Conservation (phyloP, 805 yeast species). For the Cyberlindnera samutprakarnensis region DNA sequence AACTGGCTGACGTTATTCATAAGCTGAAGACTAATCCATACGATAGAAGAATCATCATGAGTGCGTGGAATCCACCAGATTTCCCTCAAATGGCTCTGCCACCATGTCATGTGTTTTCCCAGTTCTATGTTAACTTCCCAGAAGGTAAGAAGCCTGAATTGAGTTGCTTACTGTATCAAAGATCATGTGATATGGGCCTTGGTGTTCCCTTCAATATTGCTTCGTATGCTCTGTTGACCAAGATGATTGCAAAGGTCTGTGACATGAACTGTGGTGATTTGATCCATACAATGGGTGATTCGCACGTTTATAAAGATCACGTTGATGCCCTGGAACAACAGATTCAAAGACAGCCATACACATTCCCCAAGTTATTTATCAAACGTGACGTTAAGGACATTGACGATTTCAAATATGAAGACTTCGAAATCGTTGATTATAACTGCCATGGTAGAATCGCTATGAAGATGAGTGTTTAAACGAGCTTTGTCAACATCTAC, state of each 20-base stretch:
- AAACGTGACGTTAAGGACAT: slow-evolving; percentile 61
- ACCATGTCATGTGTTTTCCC: slow-evolving; percentile 96
- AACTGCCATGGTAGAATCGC: slow-evolving; percentile 77
- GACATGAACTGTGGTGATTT: slow-evolving; percentile 95
- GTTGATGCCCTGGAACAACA: slow-evolving; percentile 86
- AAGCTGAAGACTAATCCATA: slow-evolving; percentile 84
- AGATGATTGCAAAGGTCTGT: slow-evolving; percentile 93
- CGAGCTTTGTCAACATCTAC: background rate
- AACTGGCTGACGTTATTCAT: slow-evolving; percentile 69
- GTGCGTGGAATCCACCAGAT: slow-evolving; percentile 99
- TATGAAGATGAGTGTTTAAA: slow-evolving; percentile 94
- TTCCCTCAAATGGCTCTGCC: slow-evolving; percentile 93
- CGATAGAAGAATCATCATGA: slow-evolving; percentile 87
- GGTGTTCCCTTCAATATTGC: slow-evolving; percentile 99
- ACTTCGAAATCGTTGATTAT: slow-evolving; percentile 74
- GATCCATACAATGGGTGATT: slow-evolving; percentile 93
- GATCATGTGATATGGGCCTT: slow-evolving; percentile 99
- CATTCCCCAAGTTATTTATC: slow-evolving; percentile 74
- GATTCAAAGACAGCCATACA: slow-evolving; percentile 61
- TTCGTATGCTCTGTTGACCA: slow-evolving; percentile 85
- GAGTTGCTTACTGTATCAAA: slow-evolving; percentile 86
- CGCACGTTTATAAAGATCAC: slow-evolving; percentile 92
- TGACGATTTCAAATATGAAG: slow-evolving; percentile 85
- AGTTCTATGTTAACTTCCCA: slow-evolving; percentile 90
- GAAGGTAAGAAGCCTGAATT: slow-evolving; percentile 52